Conservation (phyloP, 208 protist species). For the Leishmania gerbilli region DNA sequence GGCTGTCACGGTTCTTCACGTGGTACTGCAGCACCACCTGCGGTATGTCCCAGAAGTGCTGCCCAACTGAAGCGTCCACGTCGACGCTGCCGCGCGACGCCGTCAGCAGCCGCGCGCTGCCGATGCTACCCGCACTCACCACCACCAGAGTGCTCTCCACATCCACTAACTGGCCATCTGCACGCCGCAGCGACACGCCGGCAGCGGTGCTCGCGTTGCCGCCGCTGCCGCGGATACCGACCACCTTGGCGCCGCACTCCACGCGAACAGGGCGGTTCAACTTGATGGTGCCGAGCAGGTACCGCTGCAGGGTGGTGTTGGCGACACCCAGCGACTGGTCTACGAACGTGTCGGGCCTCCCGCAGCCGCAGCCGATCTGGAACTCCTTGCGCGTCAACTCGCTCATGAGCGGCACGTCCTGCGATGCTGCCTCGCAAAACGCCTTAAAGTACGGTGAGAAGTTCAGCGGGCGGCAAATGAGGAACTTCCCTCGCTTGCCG, state of each 20-base stretch:
- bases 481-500: constrained; percentile 69
- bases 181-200: constrained; percentile 48
- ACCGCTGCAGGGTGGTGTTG: constrained; percentile 75
- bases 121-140: constrained; percentile 66
- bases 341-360: constrained; percentile 62
- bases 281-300: constrained; percentile 67
- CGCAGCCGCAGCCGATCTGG: constrained; percentile 50
- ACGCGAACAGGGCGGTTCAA: constrained; percentile 67
- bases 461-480: constrained; percentile 55
- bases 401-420: constrained; percentile 66
- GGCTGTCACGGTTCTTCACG: constrained; percentile 59
- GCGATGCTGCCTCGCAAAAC: constrained; percentile 75
- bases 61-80: constrained; percentile 42
- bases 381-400: constrained; percentile 74
- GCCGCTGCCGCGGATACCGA: constrained; percentile 42
- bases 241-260: constrained; percentile 56
- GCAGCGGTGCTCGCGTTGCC: constrained; percentile 35
- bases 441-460: constrained; percentile 74
- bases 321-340: constrained; percentile 54
- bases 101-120: constrained; percentile 55
- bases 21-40: constrained; percentile 81
- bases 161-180: constrained; percentile 47
- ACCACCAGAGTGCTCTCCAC: constrained; percentile 57
- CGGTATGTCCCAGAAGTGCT: constrained; percentile 79
- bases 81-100: constrained; percentile 49